Conservation (phyloP, 2,329 filamentous ascomycete genomes). For the Eurotiales sp. region DNA sequence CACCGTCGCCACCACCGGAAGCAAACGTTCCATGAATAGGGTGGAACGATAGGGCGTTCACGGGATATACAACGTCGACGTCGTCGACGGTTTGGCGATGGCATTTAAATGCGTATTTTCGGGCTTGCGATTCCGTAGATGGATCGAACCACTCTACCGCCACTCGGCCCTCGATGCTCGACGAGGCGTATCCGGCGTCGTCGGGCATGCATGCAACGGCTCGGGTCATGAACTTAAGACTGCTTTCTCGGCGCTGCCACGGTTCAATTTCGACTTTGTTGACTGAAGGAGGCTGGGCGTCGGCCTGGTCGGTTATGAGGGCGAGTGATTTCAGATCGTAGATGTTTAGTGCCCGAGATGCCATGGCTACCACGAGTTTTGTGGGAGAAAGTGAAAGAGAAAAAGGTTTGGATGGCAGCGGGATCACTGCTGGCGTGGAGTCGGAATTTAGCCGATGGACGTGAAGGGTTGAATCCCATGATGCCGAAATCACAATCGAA, state of each 20-base stretch:
- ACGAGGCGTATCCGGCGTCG: slow-evolving; percentile 88
- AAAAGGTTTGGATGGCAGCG: slow-evolving; percentile 82
- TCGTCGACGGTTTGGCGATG: slow-evolving; percentile 71
- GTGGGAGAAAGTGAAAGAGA: slow-evolving; percentile 73
- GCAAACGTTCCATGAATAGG: slow-evolving; percentile 80
- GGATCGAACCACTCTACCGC: slow-evolving; percentile 98
- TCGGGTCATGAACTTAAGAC: slow-evolving; percentile 91
- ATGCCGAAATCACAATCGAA: slow-evolving; percentile 78
- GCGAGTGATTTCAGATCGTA: slow-evolving; percentile 76
- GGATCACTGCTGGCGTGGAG: slow-evolving; percentile 59
- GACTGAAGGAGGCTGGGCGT: slow-evolving; percentile 29
- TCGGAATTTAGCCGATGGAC: slow-evolving; percentile 64
- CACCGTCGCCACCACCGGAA: slow-evolving; percentile 82
- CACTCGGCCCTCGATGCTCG: slow-evolving; percentile 89
- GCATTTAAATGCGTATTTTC: slow-evolving; percentile 99
- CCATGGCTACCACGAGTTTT: slow-evolving; percentile 94
- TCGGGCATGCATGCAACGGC: slow-evolving; percentile 95
- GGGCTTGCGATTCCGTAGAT: slow-evolving; percentile 75
- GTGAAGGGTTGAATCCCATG: slow-evolving; percentile 90
- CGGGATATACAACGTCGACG: slow-evolving; percentile 82
- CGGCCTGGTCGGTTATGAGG: slow-evolving; percentile 49
- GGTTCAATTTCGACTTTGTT: slow-evolving; percentile 60
- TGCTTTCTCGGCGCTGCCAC: slow-evolving; percentile 91
- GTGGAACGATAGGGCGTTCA: slow-evolving; percentile 87
- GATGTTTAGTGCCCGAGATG: slow-evolving; percentile 86